These are phyloP conservation scores for Exsudoporus frostii DNA, from an alignment of 768 basidiomycete species.

Conservation along the genomic window DNA sequence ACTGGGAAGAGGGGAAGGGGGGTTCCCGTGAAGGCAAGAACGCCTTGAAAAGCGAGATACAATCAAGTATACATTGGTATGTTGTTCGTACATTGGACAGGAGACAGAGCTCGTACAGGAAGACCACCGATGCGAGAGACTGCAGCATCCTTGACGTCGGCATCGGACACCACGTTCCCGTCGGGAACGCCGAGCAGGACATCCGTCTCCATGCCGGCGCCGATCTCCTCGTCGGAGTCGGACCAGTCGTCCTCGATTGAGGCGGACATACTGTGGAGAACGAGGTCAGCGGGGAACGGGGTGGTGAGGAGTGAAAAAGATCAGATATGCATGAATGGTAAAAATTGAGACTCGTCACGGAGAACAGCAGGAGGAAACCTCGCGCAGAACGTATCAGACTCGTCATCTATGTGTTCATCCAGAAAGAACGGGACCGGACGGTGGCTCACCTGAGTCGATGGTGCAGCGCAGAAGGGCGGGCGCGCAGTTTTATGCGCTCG, in stretches of 20 bases:
- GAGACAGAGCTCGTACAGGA: constrained; percentile 68
- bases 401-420: constrained; percentile 67
- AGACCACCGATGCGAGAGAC: constrained; percentile 88
- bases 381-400: constrained; percentile 66
- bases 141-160: constrained; percentile 69
- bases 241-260: constrained; percentile 65
- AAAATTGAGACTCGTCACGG: constrained; percentile 63
- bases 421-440: constrained; percentile 6
- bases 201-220: constrained; percentile 59
- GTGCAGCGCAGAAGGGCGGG: not conserved
- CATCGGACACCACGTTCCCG: constrained; percentile 53
- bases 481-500: not conserved
- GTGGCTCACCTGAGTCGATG: constrained; percentile 17
- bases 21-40: constrained; percentile 67
- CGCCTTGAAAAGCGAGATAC: constrained; percentile 55
- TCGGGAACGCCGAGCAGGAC: constrained; percentile 82
- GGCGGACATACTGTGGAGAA: constrained; percentile 37
- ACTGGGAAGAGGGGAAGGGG: constrained; percentile 58
- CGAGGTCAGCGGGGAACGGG: constrained; percentile 1
- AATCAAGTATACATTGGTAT: constrained; percentile 44
- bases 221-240: constrained; percentile 70
- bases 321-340: constrained; percentile 98
- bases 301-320: constrained; percentile 15
- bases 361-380: constrained; percentile 56
- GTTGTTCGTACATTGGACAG: constrained; percentile 44